Percentiles rank a stretch among this genome's conserved stretches.
Evolutionary conservation across 2,329 filamentous ascomycete species (phyloP).

Genomic region (Nothopassalora personata): DNA sequence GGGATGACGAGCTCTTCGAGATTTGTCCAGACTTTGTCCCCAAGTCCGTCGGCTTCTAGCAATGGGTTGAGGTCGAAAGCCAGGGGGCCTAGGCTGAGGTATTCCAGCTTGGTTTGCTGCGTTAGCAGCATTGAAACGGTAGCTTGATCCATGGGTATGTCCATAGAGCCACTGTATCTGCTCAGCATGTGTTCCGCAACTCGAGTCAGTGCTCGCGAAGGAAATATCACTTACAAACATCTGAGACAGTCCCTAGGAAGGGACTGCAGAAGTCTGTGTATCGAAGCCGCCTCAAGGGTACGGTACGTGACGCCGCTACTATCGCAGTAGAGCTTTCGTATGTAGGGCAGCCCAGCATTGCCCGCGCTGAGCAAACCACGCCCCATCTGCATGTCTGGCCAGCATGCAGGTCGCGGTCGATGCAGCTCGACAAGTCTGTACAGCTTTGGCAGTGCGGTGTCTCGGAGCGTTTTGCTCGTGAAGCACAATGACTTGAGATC

Average conservation of each 20-base stretch:
- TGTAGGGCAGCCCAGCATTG: background rate
- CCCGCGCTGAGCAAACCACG: background rate
- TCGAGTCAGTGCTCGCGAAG: no score
- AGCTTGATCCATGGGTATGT: background rate
- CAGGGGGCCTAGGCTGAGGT: background rate
- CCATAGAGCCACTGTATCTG: background rate
- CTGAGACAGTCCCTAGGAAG: background rate
- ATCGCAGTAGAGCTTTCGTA: background rate
- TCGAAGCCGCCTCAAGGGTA: background rate
- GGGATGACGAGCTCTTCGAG: background rate
- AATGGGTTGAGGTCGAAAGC: background rate
- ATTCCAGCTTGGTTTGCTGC: background rate
- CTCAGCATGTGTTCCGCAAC: no score
- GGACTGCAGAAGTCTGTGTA: background rate
- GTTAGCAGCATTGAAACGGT: background rate
- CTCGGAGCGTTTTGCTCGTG: background rate
- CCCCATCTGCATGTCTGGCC: background rate
- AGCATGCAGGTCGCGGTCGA: background rate
- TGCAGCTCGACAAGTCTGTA: background rate
- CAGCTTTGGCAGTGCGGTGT: background rate
- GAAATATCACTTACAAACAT: background rate
- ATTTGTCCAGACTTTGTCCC: background rate
- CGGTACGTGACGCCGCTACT: background rate
- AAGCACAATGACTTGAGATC: background rate
- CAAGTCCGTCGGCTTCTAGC: background rate